Percentiles rank a stretch among this genome's conserved stretches.
phyloP scores from a whole-genome alignment of 1,284 basidiomycete genomes.

The Cryptococcus maquisensis region DNA sequence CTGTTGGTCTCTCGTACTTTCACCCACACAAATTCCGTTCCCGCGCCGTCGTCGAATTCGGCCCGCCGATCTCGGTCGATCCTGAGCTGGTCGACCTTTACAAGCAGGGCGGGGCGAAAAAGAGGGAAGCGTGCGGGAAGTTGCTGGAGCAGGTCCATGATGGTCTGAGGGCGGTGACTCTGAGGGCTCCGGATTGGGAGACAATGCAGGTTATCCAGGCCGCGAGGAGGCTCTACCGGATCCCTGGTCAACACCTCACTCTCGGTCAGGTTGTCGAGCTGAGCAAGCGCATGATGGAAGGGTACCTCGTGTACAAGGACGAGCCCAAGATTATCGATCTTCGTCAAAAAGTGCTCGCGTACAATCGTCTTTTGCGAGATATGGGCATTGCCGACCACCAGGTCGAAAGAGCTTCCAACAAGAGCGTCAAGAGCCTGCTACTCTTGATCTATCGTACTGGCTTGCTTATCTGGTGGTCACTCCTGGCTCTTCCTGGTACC shows the following conservation, averaged over 20 bases:
- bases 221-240: slow-evolving; percentile 86
- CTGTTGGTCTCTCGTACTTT: slow-evolving; percentile 92
- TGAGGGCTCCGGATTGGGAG: slow-evolving; percentile 94
- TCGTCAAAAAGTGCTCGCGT: slow-evolving; percentile 79
- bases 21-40: slow-evolving; percentile 93
- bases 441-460: slow-evolving; percentile 79
- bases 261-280: slow-evolving; percentile 95
- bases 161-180: slow-evolving; percentile 93
- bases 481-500: slow-evolving; percentile 88
- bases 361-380: slow-evolving; percentile 86
- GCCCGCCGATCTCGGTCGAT: slow-evolving; percentile 84
- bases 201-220: slow-evolving; percentile 98
- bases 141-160: slow-evolving; percentile 92
- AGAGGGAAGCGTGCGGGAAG: slow-evolving; percentile 84
- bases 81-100: slow-evolving; percentile 81
- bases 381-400: slow-evolving; percentile 98
- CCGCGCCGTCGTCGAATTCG: slow-evolving; percentile 95
- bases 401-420: slow-evolving; percentile 76
- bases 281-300: slow-evolving; percentile 90
- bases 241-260: slow-evolving; percentile 90
- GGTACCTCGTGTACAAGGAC: slow-evolving; percentile 89
- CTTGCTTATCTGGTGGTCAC: slow-evolving; percentile 77
- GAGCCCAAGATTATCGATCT: slow-evolving; percentile 84
- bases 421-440: slow-evolving; percentile 80
- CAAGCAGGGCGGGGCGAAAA: slow-evolving; percentile 80